Base-by-base conservation (phyloP, 169 alveolate genomes). In the Plasmodium fragile region DNA sequence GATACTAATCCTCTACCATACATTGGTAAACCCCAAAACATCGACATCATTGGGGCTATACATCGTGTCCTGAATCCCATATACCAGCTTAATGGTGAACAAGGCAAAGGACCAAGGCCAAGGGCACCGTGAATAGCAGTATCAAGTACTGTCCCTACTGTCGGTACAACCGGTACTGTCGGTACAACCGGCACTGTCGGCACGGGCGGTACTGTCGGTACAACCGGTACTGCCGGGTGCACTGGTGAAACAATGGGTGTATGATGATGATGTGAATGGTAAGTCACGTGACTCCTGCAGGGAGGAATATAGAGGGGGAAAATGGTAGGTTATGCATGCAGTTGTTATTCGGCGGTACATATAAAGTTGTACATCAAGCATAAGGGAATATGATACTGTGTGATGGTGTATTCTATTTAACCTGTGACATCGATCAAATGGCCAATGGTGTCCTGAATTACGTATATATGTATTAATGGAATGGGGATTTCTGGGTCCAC, bases 401-500 rank as follows among this genome's bases (percentile, higher is more conserved):
- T 59, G 36, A 59, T 59, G 75, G 8, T 59, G 34, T 59, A n/a
- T n/a, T 59, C 34, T 59, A 59, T 25, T 7, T 3, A n/a, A 59
- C 5, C 75, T 59, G 16, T 4, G 2, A 59, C 32, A n/a, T 59
- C 75, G 32, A 16, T 59, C 75, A 18, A 59, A 59, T 59, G 75
- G 75, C 16, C n/a, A 59, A 59, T 59, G 16, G 36, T 25, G 18
- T 10, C n/a, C 4, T 5, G 36, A 16, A 22, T 59, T 34, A 59
- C 75, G 75, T 59, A 18, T 59, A 59, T 59, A 59, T 59, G n/a
- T 59, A 59, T 59, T 59, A 59, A 59, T 59, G 34, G 75, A 59
- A 18, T 7, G 0, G 34, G 36, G 28, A 59, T 59, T 16, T 10
- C 75, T 4, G n/a, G 16, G 0, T 22, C 34, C 36, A 59, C 75